These are phyloP conservation scores for Viola odorata DNA, from an alignment of 345 rosid species.

Conservation along the genomic window DNA sequence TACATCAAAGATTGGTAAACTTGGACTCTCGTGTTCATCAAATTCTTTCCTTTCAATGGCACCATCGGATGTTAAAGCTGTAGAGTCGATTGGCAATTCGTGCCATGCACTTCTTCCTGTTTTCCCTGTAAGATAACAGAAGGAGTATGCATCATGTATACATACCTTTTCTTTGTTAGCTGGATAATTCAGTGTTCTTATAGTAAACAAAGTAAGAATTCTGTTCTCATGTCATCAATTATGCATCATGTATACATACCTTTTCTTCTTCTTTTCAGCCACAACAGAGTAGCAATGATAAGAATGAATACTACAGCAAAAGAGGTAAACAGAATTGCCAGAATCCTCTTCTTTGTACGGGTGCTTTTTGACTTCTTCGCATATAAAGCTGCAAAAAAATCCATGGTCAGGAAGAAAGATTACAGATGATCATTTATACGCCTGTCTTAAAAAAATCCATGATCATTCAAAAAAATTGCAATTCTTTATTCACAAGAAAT, in stretches of 20 bases:
- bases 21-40: not conserved
- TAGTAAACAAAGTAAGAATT: not conserved
- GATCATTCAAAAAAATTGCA: not conserved
- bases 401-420: not conserved
- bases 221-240: not conserved
- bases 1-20: slow-evolving; percentile 9
- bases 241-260: not conserved
- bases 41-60: not conserved
- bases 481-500: too few species aligned
- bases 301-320: not conserved
- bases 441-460: not conserved
- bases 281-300: not conserved
- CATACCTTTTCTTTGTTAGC: not conserved
- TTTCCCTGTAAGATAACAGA: not conserved
- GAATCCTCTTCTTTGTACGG: not conserved
- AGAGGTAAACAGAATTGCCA: not conserved
- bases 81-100: not conserved
- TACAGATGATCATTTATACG: not conserved
- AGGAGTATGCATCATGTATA: not conserved
- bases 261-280: slow-evolving; percentile 3
- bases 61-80: not conserved
- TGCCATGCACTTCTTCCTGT: too few species aligned
- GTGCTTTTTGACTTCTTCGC: not conserved
- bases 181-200: not conserved
- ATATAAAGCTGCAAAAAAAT: slow-evolving; percentile 5